Conservation (phyloP, 176 grass and related monocot genomes). For the Alopecurus myosuroides region DNA sequence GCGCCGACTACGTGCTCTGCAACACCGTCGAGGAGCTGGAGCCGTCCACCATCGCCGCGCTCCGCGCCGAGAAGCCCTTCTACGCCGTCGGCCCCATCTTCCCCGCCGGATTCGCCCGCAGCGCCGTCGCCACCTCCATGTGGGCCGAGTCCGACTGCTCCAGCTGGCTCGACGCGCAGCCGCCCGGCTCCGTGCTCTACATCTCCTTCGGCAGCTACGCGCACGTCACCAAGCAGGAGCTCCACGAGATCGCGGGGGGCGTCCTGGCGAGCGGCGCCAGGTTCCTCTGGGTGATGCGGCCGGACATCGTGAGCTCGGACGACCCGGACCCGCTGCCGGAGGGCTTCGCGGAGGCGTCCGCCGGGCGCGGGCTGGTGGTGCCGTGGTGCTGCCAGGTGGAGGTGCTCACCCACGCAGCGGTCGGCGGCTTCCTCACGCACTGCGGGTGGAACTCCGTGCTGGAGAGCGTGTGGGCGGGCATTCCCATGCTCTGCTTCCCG, state of each 20-base stretch:
- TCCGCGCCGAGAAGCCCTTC: constrained; percentile 48
- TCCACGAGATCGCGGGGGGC: constrained; percentile 53
- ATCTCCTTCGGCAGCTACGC: constrained; percentile 77
- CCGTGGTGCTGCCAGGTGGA: constrained; percentile 76
- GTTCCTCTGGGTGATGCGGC: constrained; percentile 69
- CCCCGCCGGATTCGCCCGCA: constrained; percentile 44
- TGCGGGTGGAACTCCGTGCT: constrained; percentile 83
- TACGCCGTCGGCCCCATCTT: constrained; percentile 75
- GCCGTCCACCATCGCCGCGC: constrained; percentile 43
- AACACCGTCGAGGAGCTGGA: constrained; percentile 86
- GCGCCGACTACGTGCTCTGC: constrained; percentile 53
- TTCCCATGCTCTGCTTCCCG: constrained; percentile 78
- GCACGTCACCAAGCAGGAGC: constrained; percentile 39
- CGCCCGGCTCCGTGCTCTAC: constrained; percentile 53
- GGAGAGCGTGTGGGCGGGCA: constrained; percentile 56
- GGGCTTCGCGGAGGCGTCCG: constrained; percentile 26
- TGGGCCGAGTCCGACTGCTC: constrained; percentile 65
- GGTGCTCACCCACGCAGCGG: constrained; percentile 47
- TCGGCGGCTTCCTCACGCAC: constrained; percentile 62
- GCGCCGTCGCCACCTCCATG: constrained; percentile 56
- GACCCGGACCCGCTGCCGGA: constrained; percentile 48
- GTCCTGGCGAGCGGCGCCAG: constrained; percentile 46
- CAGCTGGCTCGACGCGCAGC: constrained; percentile 45
- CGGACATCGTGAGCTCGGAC: constrained; percentile 61
- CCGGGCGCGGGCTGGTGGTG: constrained; percentile 41